phyloP scores from a whole-genome alignment of 139 green algal genomes.

The Chlamydomonas applanata region DNA sequence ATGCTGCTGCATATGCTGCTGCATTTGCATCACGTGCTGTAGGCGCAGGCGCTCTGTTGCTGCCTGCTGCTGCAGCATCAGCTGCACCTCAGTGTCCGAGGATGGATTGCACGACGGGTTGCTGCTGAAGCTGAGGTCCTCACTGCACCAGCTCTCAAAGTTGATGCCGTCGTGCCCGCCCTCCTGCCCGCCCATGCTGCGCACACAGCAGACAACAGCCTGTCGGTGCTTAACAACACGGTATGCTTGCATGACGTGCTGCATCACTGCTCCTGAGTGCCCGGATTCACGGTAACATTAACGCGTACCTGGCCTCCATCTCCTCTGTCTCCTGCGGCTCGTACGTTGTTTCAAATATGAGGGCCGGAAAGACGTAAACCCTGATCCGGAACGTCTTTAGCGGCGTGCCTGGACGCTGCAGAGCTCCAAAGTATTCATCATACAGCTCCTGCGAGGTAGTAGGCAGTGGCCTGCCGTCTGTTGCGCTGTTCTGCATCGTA shows the following conservation, averaged over 20 bases:
- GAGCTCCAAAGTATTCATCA: conserved; percentile 63
- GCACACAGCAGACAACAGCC: background rate
- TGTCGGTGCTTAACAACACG: background rate
- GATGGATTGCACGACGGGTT: conserved; percentile 2
- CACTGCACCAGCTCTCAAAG: conserved; percentile 16
- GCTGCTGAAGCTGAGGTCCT: conserved; percentile 9
- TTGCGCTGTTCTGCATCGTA: no score
- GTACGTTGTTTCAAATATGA: conserved; percentile 17
- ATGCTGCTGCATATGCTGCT: background rate
- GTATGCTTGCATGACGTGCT: background rate
- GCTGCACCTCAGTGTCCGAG: conserved; percentile 1
- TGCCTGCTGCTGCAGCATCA: conserved; percentile 6
- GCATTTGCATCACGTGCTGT: background rate
- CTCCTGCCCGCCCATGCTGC: background rate
- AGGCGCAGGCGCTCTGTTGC: background rate
- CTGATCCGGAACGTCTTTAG: conserved; percentile 68
- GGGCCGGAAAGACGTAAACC: conserved; percentile 61
- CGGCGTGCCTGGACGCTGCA: conserved; percentile 46
- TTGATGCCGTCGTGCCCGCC: background rate
- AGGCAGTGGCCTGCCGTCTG: no score
- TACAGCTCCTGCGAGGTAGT: conserved; percentile 73
- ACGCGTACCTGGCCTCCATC: conserved; percentile 17
- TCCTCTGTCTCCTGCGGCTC: conserved; percentile 20
- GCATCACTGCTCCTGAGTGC: no score
- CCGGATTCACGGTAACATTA: no score